Evolutionary conservation across 108 stramenopile species (phyloP).

Genomic region (Cyclotella atomus): DNA sequence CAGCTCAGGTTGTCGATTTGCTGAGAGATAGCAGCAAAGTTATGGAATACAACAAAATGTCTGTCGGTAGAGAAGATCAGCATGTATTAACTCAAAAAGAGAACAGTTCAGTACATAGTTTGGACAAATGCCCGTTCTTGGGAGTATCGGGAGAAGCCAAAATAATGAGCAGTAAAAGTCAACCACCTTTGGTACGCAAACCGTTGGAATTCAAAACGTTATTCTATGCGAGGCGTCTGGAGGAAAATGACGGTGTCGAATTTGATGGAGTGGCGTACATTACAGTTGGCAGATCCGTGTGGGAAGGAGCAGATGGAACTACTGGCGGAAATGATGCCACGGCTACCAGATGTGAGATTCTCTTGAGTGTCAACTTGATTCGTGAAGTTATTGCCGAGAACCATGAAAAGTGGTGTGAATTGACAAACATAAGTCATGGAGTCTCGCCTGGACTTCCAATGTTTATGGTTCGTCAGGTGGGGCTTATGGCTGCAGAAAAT

Average conservation of each 20-base stretch:
- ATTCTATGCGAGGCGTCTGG: conserved; percentile 53
- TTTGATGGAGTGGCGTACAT: conserved; percentile 53
- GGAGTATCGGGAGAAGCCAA: conserved; percentile 59
- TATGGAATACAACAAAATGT: conserved; percentile 68
- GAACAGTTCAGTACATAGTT: conserved; percentile 30
- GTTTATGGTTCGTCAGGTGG: conserved; percentile 56
- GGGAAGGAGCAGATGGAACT: conserved; percentile 46
- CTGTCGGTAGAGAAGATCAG: conserved; percentile 63
- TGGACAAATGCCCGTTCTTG: conserved; percentile 21
- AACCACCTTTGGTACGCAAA: conserved; percentile 53
- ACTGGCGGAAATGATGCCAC: conserved; percentile 23
- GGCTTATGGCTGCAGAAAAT: conserved; percentile 53
- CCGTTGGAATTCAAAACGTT: conserved; percentile 60
- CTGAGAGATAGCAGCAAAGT: conserved; percentile 60
- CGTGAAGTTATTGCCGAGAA: conserved; percentile 37
- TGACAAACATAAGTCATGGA: conserved; percentile 67
- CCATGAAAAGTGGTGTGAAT: conserved; percentile 44
- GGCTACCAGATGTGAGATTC: conserved; percentile 61
- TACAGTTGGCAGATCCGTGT: conserved; percentile 61
- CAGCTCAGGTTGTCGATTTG: conserved; percentile 50
- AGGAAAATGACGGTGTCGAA: conserved; percentile 25
- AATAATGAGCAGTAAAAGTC: conserved; percentile 54
- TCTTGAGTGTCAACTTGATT: conserved; percentile 59
- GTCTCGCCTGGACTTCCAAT: conserved; percentile 62
- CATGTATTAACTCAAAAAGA: conserved; percentile 39